Conservation (phyloP, 208 protist species). For the Acanthamoeba healyi region DNA sequence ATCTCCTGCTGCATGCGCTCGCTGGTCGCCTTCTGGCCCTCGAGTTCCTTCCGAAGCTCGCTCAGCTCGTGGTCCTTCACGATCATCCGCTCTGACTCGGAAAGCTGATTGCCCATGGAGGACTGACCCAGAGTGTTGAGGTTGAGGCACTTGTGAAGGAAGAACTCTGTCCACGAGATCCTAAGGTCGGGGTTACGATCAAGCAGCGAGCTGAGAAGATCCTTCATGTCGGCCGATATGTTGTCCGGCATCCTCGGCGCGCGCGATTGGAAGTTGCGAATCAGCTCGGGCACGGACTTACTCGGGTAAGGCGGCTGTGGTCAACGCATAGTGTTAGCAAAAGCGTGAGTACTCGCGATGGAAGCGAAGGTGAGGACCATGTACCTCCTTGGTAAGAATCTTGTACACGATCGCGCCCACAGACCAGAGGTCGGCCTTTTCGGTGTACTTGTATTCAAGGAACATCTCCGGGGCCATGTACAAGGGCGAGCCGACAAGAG, state of each 20-base stretch:
- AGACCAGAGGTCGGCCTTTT: slow-evolving; percentile 73
- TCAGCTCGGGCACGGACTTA: not conserved
- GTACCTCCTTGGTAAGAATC: slow-evolving; percentile 48
- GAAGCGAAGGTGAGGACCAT: not conserved
- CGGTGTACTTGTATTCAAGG: slow-evolving; percentile 28
- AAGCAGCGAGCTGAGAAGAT: slow-evolving; percentile 51
- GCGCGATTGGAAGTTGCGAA: not conserved
- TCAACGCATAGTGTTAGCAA: too few species aligned
- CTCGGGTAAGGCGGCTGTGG: not conserved
- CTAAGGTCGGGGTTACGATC: slow-evolving; percentile 54
- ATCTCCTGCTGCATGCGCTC: slow-evolving; percentile 34
- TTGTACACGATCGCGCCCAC: slow-evolving; percentile 55
- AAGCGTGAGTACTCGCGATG: not conserved
- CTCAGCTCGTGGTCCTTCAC: slow-evolving; percentile 25
- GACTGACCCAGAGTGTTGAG: slow-evolving; percentile 35
- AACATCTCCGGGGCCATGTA: slow-evolving; percentile 75
- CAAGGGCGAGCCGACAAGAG: slow-evolving; percentile 49
- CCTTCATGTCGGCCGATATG: slow-evolving; percentile 70
- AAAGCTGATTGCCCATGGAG: not conserved
- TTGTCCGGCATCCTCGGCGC: not conserved
- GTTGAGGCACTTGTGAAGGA: slow-evolving; percentile 59
- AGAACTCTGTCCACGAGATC: slow-evolving; percentile 71
- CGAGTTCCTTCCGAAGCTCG: not conserved
- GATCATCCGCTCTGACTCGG: slow-evolving; percentile 14
- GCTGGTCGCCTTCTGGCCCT: slow-evolving; percentile 4